Conservation (phyloP, 768 basidiomycete genomes). For the Podaxis mareebaensis region DNA sequence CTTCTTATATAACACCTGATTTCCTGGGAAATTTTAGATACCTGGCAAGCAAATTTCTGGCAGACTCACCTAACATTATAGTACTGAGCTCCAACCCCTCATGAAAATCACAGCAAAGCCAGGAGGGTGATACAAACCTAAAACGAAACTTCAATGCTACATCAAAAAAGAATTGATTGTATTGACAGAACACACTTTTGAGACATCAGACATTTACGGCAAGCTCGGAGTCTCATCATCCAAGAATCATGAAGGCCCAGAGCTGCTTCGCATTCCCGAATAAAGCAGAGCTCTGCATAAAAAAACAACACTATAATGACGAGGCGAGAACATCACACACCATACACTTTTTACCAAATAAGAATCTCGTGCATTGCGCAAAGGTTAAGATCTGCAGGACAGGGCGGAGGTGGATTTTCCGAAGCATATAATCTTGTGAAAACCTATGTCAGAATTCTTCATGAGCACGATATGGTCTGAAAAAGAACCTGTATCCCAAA, state of each 20-base stretch:
- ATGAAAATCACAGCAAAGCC: neutral
- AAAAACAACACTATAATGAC: neutral
- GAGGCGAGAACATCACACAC: neutral
- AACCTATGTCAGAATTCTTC: slow-evolving; percentile 18
- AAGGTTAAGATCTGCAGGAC: slow-evolving; percentile 31
- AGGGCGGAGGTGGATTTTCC: slow-evolving; percentile 22
- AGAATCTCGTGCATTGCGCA: slow-evolving; percentile 34
- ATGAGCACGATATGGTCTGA: neutral
- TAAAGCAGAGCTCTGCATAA: neutral
- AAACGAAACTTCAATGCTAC: neutral
- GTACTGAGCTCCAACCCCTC: neutral
- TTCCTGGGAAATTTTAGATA: neutral
- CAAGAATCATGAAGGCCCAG: neutral
- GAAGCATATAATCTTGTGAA: slow-evolving; percentile 22
- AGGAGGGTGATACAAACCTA: neutral
- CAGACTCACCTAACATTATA: neutral
- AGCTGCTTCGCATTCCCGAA: neutral
- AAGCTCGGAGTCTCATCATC: neutral
- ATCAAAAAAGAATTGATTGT: neutral
- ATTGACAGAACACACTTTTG: neutral
- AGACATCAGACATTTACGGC: neutral
- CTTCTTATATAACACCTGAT: neutral
- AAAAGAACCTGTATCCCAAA: slow-evolving; percentile 28
- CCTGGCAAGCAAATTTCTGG: neutral
- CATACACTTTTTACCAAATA: slow-evolving; percentile 27